Evolutionary conservation across 352 stramenopile species (phyloP).

Genomic region (Phytophthora kernoviae): DNA sequence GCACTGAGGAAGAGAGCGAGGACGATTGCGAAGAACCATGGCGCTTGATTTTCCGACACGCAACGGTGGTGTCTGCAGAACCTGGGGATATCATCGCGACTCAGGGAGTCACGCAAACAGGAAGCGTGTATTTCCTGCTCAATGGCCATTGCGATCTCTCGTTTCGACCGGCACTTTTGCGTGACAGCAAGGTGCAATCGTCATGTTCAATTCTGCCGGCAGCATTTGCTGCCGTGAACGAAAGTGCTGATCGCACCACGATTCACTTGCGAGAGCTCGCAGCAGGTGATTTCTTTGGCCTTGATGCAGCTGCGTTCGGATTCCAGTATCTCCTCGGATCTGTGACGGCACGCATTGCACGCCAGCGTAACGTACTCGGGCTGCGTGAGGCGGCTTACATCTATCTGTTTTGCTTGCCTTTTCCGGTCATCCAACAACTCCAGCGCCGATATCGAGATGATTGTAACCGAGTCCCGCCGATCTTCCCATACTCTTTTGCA

Average conservation of each 20-base stretch:
- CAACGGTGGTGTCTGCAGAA: conserved; percentile 17
- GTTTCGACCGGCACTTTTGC: conserved; percentile 18
- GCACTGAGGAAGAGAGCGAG: background rate
- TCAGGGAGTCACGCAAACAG: conserved; percentile 10
- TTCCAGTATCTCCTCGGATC: conserved; percentile 43
- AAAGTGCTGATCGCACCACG: background rate
- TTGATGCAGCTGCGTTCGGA: conserved; percentile 50
- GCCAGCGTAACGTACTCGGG: conserved; percentile 55
- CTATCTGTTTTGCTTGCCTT: conserved; percentile 45
- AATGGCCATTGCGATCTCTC: conserved; percentile 30
- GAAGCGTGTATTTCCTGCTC: conserved; percentile 28
- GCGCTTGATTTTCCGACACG: conserved; percentile 19
- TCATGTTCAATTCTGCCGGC: conserved; percentile 6
- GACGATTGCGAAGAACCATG: conserved; percentile 13
- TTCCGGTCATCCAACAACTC: conserved; percentile 36
- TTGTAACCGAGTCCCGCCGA: conserved; percentile 1
- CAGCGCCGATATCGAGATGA: conserved; percentile 9
- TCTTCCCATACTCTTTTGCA: conserved; percentile 22
- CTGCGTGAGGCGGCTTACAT: conserved; percentile 41
- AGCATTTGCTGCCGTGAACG: background rate
- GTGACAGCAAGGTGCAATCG: conserved; percentile 2
- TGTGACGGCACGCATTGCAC: conserved; percentile 39
- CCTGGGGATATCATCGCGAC: conserved; percentile 15
- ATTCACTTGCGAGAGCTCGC: conserved; percentile 38
- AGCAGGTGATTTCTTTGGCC: conserved; percentile 48